These are phyloP conservation scores for Aspergillus texensis DNA, from an alignment of 2,329 filamentous ascomycete genomes.

Conservation along the genomic window DNA sequence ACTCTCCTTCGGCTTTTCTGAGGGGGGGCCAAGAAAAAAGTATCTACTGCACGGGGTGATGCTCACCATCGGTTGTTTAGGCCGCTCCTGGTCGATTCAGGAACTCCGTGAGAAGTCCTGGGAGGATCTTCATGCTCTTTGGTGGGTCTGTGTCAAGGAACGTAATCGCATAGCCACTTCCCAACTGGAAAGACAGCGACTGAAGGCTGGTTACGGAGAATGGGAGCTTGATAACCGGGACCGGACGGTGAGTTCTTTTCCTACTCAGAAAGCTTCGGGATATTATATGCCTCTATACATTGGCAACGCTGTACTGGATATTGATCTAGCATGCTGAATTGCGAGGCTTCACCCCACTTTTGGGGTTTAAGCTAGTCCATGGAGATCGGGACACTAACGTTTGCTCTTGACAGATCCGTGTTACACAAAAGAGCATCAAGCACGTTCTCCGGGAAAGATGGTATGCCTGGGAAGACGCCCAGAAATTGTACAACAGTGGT, in stretches of 20 bases:
- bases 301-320: neutral
- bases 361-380: neutral
- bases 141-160: conserved; percentile 94
- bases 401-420: conserved; percentile 63
- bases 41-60: neutral
- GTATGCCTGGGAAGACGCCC: conserved; percentile 70
- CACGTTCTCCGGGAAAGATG: conserved; percentile 83
- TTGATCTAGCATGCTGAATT: neutral
- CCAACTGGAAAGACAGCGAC: conserved; percentile 65
- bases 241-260: conserved; percentile 59
- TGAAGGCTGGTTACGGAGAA: conserved; percentile 73
- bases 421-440: conserved; percentile 81
- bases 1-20: neutral
- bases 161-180: conserved; percentile 86
- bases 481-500: conserved; percentile 39
- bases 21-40: neutral
- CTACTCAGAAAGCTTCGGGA: neutral
- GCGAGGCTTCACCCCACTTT: neutral
- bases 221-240: conserved; percentile 67
- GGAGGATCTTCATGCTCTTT: conserved; percentile 88
- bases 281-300: neutral
- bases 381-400: neutral
- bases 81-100: conserved; percentile 79
- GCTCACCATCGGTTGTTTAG: conserved; percentile 38
- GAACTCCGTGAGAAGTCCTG: conserved; percentile 89